A percentile compares a stretch with the other conserved stretches of the same genome.
phyloP scores from a whole-genome alignment of 352 stramenopile genomes.

The Phytophthora pseudosyringae region DNA sequence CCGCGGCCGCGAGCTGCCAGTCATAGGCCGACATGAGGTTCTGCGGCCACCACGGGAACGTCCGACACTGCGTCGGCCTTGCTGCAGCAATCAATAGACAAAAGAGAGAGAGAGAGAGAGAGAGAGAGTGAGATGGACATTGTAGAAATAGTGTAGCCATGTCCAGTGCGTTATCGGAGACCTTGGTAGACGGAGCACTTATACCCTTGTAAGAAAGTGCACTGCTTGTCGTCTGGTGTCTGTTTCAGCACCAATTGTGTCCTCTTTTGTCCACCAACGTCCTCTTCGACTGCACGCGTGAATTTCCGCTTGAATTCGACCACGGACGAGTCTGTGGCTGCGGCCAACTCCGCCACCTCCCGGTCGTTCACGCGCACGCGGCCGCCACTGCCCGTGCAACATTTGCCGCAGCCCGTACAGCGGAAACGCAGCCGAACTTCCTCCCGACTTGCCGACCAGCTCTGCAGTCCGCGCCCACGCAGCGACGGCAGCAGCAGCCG shows the following conservation, averaged over 20 bases:
- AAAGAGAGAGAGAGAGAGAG: slow-evolving; percentile 2
- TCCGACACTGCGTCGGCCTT: slow-evolving; percentile 79
- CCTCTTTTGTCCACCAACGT: slow-evolving; percentile 25
- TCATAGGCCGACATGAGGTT: slow-evolving; percentile 82
- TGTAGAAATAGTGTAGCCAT: background rate
- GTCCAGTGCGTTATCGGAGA: slow-evolving; percentile 12
- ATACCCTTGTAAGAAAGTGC: slow-evolving; percentile 67
- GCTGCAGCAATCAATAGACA: slow-evolving; percentile 32
- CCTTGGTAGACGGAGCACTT: slow-evolving; percentile 77
- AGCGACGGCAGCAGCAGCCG: background rate
- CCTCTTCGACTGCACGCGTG: slow-evolving; percentile 31
- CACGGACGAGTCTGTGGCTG: slow-evolving; percentile 37
- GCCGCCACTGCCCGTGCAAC: slow-evolving; percentile 73
- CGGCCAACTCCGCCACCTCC: slow-evolving; percentile 58
- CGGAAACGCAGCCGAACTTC: slow-evolving; percentile 64
- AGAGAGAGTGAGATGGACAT: background rate
- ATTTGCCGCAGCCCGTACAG: slow-evolving; percentile 82
- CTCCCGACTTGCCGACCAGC: slow-evolving; percentile 36
- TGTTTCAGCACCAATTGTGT: slow-evolving; percentile 52
- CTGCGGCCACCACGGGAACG: slow-evolving; percentile 86
- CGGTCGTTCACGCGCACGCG: slow-evolving; percentile 70
- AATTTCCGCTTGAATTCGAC: slow-evolving; percentile 46
- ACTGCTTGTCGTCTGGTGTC: slow-evolving; percentile 63
- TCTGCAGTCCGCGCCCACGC: slow-evolving; percentile 35
- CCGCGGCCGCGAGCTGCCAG: slow-evolving; percentile 61